Conservation (phyloP, 495 filamentous ascomycete species). For the Bacidia rubella region DNA sequence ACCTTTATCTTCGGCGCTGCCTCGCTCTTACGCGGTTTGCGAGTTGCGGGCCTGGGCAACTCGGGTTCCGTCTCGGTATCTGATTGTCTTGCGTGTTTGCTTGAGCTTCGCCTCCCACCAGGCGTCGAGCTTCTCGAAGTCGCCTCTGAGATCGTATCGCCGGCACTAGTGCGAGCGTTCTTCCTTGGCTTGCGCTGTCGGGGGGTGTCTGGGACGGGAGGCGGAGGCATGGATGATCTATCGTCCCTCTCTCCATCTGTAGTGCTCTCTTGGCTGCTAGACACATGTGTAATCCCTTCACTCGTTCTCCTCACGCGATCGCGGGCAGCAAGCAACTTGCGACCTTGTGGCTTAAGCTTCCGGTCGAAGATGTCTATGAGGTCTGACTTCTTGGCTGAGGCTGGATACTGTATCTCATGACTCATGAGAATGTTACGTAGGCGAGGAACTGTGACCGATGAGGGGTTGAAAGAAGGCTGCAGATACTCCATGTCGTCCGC, state of each 20-base stretch:
- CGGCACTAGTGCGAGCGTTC: slow-evolving; percentile 27
- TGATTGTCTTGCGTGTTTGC: slow-evolving; percentile 41
- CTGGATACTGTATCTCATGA: slow-evolving; percentile 71
- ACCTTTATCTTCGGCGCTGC: slow-evolving; percentile 31
- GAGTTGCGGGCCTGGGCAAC: slow-evolving; percentile 28
- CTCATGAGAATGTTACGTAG: slow-evolving; percentile 80
- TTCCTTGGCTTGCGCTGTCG: slow-evolving; percentile 29
- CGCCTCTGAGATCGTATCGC: slow-evolving; percentile 29
- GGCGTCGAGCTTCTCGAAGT: slow-evolving; percentile 20
- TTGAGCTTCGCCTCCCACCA: slow-evolving; percentile 27
- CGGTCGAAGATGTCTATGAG: slow-evolving; percentile 73
- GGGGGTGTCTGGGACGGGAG: slow-evolving; percentile 30
- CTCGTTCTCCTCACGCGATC: slow-evolving; percentile 66
- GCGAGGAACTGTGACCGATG: slow-evolving; percentile 66
- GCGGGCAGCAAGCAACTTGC: slow-evolving; percentile 57
- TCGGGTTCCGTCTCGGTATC: slow-evolving; percentile 37
- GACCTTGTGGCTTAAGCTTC: slow-evolving; percentile 62
- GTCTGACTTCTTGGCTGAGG: slow-evolving; percentile 76
- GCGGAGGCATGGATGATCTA: slow-evolving; percentile 32
- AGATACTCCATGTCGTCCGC: slow-evolving; percentile 57
- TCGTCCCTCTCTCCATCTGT: slow-evolving; percentile 30
- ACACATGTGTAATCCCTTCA: slow-evolving; percentile 71
- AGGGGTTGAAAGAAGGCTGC: slow-evolving; percentile 69
- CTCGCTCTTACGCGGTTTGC: slow-evolving; percentile 44
- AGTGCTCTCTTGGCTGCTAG: slow-evolving; percentile 38